These are phyloP conservation scores for Proteromonas lacertae DNA, from an alignment of 352 stramenopile genomes.

Conservation along the genomic window DNA sequence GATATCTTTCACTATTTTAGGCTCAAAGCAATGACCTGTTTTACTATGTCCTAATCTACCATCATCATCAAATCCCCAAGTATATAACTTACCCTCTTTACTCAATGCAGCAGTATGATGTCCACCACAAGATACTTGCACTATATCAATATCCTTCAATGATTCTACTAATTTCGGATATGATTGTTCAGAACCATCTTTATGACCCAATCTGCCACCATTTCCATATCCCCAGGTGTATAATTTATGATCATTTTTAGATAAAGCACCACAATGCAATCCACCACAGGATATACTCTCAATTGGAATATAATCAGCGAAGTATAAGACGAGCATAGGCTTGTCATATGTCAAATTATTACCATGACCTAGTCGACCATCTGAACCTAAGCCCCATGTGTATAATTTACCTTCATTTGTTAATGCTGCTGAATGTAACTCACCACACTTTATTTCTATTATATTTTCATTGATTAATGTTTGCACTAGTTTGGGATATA, in stretches of 20 bases:
- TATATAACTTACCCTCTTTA: constrained; percentile 19
- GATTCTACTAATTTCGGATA: constrained; percentile 1
- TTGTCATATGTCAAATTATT: neutral
- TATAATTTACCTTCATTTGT: constrained; percentile 4
- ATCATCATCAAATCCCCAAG: constrained; percentile 27
- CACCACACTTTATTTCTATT: constrained; percentile 4
- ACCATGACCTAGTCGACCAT: constrained; percentile 2
- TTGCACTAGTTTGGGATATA: neutral
- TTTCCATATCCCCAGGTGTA: constrained; percentile 27
- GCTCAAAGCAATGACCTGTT: constrained; percentile 1
- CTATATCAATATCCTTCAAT: constrained; percentile 11
- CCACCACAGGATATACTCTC: too few relatives aligned
- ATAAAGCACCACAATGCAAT: too few relatives aligned
- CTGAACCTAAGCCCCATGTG: constrained; percentile 6
- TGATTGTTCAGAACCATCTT: neutral
- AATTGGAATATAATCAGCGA: too few relatives aligned
- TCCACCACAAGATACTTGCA: constrained; percentile 30
- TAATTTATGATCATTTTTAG: too few relatives aligned
- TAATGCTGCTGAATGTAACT: constrained; percentile 5
- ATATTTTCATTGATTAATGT: neutral
- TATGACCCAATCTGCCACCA: constrained; percentile 22
- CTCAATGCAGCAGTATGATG: constrained; percentile 40
- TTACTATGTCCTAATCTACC: constrained; percentile 29
- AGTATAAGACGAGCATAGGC: neutral
- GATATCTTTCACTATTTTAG: neutral